phyloP scores from a whole-genome alignment of 768 basidiomycete species.

The Phallus indusiatus region DNA sequence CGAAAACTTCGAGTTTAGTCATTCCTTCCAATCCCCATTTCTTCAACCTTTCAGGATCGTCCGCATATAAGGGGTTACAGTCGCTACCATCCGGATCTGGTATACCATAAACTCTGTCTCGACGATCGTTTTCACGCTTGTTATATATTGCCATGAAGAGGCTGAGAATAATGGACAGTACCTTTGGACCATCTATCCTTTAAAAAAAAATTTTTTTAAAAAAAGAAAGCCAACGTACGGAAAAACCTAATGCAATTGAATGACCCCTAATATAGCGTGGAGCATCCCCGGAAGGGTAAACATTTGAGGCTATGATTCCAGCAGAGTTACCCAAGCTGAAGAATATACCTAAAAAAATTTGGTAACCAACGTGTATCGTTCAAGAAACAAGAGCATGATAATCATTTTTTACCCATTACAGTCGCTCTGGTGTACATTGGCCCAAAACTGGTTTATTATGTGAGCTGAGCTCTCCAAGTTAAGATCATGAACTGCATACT shows the following conservation, averaged over 20 bases:
- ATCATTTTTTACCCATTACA: slow-evolving; percentile 15
- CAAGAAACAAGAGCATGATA: background rate
- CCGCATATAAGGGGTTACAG: slow-evolving; percentile 2
- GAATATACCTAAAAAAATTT: slow-evolving; percentile 8
- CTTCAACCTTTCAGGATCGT: background rate
- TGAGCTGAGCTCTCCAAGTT: background rate
- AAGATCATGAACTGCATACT: slow-evolving; percentile 5
- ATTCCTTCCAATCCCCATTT: slow-evolving; percentile 5
- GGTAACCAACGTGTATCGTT: background rate
- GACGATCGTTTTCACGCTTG: slow-evolving; percentile 24
- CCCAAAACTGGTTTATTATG: slow-evolving; percentile 6
- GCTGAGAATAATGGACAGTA: slow-evolving; percentile 12
- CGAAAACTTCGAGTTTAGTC: background rate
- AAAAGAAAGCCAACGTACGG: slow-evolving; percentile 2
- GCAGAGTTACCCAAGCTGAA: slow-evolving; percentile 19
- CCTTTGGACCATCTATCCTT: background rate
- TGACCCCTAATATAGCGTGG: slow-evolving; percentile 19
- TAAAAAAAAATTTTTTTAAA: background rate
- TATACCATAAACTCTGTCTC: slow-evolving; percentile 24
- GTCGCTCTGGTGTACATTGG: slow-evolving; percentile 18
- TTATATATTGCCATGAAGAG: slow-evolving; percentile 20
- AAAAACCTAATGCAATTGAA: slow-evolving; percentile 17
- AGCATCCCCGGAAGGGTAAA: slow-evolving; percentile 12
- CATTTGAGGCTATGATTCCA: slow-evolving; percentile 15
- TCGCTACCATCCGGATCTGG: slow-evolving; percentile 13